Conservation (phyloP, 148 eudicot genomes). For the Vaccinium macrocarpon region DNA sequence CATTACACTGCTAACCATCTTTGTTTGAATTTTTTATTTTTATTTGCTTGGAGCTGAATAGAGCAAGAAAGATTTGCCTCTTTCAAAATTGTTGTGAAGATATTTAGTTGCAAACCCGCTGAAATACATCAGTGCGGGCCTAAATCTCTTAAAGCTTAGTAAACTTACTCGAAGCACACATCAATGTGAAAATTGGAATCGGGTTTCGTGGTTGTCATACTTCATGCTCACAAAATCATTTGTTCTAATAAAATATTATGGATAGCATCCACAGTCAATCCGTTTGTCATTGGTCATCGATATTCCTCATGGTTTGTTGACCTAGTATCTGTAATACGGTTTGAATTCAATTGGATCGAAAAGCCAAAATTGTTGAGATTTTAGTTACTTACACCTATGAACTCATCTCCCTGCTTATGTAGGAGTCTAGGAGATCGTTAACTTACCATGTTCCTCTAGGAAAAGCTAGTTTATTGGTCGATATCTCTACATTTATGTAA, state of each 20-base stretch:
- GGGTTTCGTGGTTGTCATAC: not conserved
- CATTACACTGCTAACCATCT: not conserved
- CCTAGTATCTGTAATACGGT: not conserved
- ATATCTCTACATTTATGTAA: not conserved
- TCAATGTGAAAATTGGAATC: not conserved
- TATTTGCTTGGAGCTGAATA: not conserved
- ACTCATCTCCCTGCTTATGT: not conserved
- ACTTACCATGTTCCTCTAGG: not conserved
- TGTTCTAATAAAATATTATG: not conserved
- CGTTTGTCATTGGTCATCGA: not conserved
- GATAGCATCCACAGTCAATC: not conserved
- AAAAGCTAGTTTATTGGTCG: not conserved
- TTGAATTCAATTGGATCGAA: not conserved
- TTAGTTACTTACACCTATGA: not conserved
- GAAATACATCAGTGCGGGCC: not conserved
- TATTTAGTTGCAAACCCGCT: not conserved
- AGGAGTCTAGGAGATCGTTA: not conserved
- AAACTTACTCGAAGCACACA: not conserved
- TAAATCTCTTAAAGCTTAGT: not conserved
- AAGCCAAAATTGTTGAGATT: not conserved
- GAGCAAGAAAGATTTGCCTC: conserved; percentile 5
- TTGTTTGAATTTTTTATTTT: not conserved
- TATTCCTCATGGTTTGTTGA: not conserved
- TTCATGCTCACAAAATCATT: not conserved
- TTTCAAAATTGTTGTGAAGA: not conserved